These are phyloP conservation scores for Tripterygium wilfordii DNA, from an alignment of 177 flowering plant species.

Conservation along the genomic window DNA sequence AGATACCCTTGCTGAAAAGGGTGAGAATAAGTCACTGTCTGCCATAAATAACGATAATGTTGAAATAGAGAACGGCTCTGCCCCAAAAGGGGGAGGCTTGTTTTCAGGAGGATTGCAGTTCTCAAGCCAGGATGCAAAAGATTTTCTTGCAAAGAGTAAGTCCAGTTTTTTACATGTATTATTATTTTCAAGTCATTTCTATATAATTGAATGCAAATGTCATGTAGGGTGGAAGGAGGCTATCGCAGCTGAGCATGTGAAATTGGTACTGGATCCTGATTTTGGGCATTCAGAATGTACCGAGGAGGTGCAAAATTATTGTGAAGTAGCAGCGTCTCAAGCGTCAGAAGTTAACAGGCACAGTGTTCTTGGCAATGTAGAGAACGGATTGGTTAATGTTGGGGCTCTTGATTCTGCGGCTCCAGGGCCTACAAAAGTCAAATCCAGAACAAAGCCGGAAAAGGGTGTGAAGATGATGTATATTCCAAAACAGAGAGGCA, in stretches of 20 bases:
- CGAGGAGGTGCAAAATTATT: constrained; percentile 16
- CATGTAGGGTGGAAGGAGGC: constrained; percentile 86
- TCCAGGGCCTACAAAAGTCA: constrained; percentile 20
- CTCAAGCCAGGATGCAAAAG: constrained; percentile 41
- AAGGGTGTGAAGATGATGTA: constrained; percentile 48
- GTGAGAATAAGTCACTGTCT: too few relatives aligned
- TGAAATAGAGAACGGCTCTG: constrained; percentile 1
- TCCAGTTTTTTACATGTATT: too few relatives aligned
- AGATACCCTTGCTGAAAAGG: constrained; percentile 13
- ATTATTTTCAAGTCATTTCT: too few relatives aligned
- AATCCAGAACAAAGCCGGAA: constrained; percentile 36
- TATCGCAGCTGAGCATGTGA: constrained; percentile 59
- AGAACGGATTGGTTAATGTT: constrained; percentile 19
- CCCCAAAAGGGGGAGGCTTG: constrained; percentile 7
- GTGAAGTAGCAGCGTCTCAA: background rate
- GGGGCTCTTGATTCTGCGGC: constrained; percentile 11
- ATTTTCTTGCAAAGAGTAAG: constrained; percentile 69
- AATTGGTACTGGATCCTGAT: constrained; percentile 37
- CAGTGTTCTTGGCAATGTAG: constrained; percentile 26
- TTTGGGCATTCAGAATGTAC: constrained; percentile 23
- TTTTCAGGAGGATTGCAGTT: constrained; percentile 21
- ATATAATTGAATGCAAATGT: too few relatives aligned
- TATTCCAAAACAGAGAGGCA: constrained; percentile 50
- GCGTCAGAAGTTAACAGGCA: constrained; percentile 8
- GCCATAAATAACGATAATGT: constrained; percentile 6